Evolutionary conservation across 2,329 filamentous ascomycete genomes (phyloP), one percentile per base, ranked within the genome.

Genomic region (Arachnopeziza araneosa): DNA sequence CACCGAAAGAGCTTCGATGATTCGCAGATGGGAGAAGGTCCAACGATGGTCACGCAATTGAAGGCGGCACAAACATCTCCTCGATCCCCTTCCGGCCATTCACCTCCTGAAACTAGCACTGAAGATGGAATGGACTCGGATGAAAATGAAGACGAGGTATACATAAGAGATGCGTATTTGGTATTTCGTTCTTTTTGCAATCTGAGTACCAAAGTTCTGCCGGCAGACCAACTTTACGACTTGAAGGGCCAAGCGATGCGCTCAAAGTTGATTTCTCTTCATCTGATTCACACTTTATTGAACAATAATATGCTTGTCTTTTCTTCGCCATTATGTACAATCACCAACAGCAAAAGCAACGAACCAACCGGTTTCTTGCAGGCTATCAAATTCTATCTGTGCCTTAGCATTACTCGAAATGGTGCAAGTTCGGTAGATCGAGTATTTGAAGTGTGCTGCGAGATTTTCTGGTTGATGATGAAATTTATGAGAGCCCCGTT

Each of bases 171-270:
- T 76, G 93, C 95, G 10, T 99, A 98, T 74, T 83, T 99, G 23
- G 92, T 99, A 52, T 98, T 99, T 77, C 85, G 95, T 32, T 96
- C 95, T 2, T 95, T 99, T 78, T 99, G 96, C 80, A 96, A 97
- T 75, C 80, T 99, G 52, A 97, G 93, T 61, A 97, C 93, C 64
- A 99, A 99, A 74, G 79, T 92, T 50, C 80, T 99, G 24, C 86
- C 90, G 9, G 86, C 92, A 1, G 95, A 99, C 63, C 93, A 98
- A 74, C 86, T 96, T 22, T 92, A 93, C 70, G 95, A 99, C 70
- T 78, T 96, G 56, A 92, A 91, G 59, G 93, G 93, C 21, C 93
- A 97, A 71, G 91, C 93, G 48, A 99, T 99, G 93, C 88, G 95
- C 62, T 97, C 93, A 2, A 99, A 99, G 75, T 81, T 99, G 56